Evolutionary conservation across 768 basidiomycete genomes (phyloP).

Genomic region (Boletellus sp.): DNA sequence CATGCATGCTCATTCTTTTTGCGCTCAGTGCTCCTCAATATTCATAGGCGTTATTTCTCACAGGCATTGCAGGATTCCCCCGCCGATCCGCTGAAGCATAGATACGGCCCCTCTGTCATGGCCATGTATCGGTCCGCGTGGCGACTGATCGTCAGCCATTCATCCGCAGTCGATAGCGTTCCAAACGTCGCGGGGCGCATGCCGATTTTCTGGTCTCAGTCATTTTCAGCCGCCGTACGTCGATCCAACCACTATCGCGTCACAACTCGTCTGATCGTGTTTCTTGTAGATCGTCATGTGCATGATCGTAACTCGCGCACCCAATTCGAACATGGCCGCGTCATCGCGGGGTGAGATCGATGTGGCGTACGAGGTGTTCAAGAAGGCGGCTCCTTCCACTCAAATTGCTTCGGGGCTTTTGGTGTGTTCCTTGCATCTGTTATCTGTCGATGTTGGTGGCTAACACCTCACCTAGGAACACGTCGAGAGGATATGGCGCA

Average conservation of each 20-base stretch:
- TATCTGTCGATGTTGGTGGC: background rate
- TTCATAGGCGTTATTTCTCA: conserved; percentile 67
- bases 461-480: conserved; percentile 31
- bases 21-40: conserved; percentile 61
- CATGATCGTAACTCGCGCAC: conserved; percentile 48
- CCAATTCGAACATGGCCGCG: conserved; percentile 44
- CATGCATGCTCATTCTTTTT: background rate
- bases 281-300: conserved; percentile 53
- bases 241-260: background rate
- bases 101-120: conserved; percentile 65
- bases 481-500: conserved; percentile 39
- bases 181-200: conserved; percentile 45
- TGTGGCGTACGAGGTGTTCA: conserved; percentile 41
- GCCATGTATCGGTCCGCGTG: conserved; percentile 72
- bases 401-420: conserved; percentile 44
- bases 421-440: conserved; percentile 28
- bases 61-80: conserved; percentile 62
- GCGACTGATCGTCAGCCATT: conserved; percentile 53
- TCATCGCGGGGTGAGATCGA: conserved; percentile 49
- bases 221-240: conserved; percentile 61
- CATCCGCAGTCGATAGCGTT: conserved; percentile 37
- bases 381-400: conserved; percentile 43
- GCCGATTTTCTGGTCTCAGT: conserved; percentile 61
- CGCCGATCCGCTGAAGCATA: conserved; percentile 53
- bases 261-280: background rate